Evolutionary conservation across 768 basidiomycete genomes (phyloP).

Genomic region (Phlegmacium glaucopus): DNA sequence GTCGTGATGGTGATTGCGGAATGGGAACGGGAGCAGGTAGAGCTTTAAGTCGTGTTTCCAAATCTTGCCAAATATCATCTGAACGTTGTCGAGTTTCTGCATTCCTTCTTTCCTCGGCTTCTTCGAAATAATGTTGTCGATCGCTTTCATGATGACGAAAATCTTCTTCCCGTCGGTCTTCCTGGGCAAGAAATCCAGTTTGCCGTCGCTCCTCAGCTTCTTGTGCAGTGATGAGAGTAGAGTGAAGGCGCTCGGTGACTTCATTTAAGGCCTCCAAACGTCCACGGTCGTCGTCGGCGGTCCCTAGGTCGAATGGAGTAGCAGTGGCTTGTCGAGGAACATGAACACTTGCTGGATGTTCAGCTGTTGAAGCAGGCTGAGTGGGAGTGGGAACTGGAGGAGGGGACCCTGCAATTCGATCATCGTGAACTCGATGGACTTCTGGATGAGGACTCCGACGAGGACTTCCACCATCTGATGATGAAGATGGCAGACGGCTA

Average conservation of each 20-base stretch:
- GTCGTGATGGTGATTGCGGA: slow-evolving; percentile 10
- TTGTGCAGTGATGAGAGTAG: slow-evolving; percentile 45
- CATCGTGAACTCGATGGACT: slow-evolving; percentile 4
- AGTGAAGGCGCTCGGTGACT: slow-evolving; percentile 46
- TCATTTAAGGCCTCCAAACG: slow-evolving; percentile 56
- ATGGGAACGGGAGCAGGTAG: slow-evolving; percentile 24
- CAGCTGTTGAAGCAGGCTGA: not conserved
- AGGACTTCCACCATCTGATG: too few relatives aligned
- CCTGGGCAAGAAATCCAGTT: slow-evolving; percentile 56
- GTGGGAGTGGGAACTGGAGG: not conserved
- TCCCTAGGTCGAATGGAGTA: slow-evolving; percentile 37
- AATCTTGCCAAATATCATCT: slow-evolving; percentile 42
- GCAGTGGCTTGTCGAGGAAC: slow-evolving; percentile 29
- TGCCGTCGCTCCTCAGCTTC: slow-evolving; percentile 67
- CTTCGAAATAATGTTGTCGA: slow-evolving; percentile 49
- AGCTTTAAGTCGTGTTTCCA: slow-evolving; percentile 35
- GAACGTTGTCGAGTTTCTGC: slow-evolving; percentile 49
- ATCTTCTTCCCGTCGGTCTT: slow-evolving; percentile 50
- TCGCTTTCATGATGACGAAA: slow-evolving; percentile 14
- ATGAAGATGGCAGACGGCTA: too few relatives aligned
- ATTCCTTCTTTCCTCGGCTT: slow-evolving; percentile 56
- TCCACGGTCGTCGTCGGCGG: slow-evolving; percentile 46
- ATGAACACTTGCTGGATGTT: slow-evolving; percentile 6
- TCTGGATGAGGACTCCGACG: not conserved
- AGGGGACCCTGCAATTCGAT: not conserved